A percentile compares a stretch with the other conserved stretches of the same genome.
Evolutionary conservation across 2,329 filamentous ascomycete species (phyloP).

Genomic region (Claviceps pusilla): DNA sequence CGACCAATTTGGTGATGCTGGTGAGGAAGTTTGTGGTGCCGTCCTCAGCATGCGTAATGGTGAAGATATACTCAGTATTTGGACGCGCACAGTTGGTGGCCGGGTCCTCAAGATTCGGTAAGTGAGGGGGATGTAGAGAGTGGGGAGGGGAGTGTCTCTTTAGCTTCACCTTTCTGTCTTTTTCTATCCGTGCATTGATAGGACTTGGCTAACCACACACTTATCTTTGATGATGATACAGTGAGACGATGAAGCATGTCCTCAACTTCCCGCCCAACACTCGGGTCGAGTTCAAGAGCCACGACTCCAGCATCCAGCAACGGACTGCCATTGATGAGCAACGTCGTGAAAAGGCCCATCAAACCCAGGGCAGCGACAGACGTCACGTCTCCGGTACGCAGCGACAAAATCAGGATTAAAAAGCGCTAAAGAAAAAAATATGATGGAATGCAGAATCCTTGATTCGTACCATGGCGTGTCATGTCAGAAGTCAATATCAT

Average conservation of each 20-base stretch:
- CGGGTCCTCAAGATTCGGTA: constrained; percentile 94
- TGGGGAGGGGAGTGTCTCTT: too few species aligned
- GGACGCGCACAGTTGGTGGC: constrained; percentile 86
- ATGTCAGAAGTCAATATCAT: not conserved
- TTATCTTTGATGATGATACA: constrained; percentile 19
- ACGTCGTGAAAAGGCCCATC: constrained; percentile 63
- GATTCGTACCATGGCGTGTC: too few species aligned
- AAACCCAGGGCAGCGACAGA: constrained; percentile 29
- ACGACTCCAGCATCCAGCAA: constrained; percentile 90
- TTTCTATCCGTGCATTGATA: not conserved
- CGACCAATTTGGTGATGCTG: constrained; percentile 83
- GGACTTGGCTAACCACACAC: not conserved
- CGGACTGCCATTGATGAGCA: constrained; percentile 81
- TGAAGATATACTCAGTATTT: constrained; percentile 94
- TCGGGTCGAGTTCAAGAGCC: constrained; percentile 85
- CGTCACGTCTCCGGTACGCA: constrained; percentile 17
- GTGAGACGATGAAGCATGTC: constrained; percentile 85
- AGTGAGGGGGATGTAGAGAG: constrained; percentile 12
- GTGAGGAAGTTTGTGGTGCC: constrained; percentile 86
- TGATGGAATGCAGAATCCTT: not conserved
- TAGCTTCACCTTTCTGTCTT: not conserved
- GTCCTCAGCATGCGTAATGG: constrained; percentile 89
- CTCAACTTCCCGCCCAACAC: constrained; percentile 78
- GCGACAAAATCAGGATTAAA: constrained; percentile 21
- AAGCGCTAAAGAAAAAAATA: not conserved